Conservation (phyloP, 208 protist species). For the Strigomonas culicis region DNA sequence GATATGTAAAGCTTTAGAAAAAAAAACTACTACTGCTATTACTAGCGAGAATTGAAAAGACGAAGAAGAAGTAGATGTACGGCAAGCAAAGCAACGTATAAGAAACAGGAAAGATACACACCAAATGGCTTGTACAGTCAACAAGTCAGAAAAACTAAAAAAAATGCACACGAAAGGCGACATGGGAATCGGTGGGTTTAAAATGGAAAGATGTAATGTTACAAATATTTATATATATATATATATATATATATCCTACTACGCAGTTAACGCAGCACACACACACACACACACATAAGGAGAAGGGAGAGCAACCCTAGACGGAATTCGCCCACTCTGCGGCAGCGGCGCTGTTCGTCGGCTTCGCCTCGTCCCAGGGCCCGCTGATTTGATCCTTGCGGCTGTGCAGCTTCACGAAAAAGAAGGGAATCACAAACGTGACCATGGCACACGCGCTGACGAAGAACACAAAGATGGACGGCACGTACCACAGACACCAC, state of each 20-base stretch:
- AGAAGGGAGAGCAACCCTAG: not conserved
- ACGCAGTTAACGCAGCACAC: too few relatives aligned
- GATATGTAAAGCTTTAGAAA: not conserved
- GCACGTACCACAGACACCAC: conserved; percentile 51
- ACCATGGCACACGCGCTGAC: conserved; percentile 41
- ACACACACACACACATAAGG: not conserved
- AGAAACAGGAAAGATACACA: not conserved
- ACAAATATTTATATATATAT: not conserved
- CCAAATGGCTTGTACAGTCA: too few relatives aligned
- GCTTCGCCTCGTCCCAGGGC: conserved; percentile 90
- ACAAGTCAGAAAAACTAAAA: too few relatives aligned
- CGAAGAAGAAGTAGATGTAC: too few relatives aligned
- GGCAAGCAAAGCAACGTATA: not conserved
- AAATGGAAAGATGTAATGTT: not conserved
- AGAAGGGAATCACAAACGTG: conserved; percentile 72
- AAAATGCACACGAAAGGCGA: not conserved
- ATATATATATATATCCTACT: too few relatives aligned
- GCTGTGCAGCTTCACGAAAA: conserved; percentile 74
- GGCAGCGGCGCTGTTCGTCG: conserved; percentile 89
- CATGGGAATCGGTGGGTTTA: too few relatives aligned
- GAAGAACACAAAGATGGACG: conserved; percentile 58
- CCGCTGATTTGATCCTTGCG: conserved; percentile 90
- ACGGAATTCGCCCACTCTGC: conserved; percentile 88
- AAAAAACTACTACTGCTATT: conserved; percentile 1
- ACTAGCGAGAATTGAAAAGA: too few relatives aligned